Evolutionary conservation across 495 filamentous ascomycete genomes (phyloP).

Genomic region (Penicillium lividum): DNA sequence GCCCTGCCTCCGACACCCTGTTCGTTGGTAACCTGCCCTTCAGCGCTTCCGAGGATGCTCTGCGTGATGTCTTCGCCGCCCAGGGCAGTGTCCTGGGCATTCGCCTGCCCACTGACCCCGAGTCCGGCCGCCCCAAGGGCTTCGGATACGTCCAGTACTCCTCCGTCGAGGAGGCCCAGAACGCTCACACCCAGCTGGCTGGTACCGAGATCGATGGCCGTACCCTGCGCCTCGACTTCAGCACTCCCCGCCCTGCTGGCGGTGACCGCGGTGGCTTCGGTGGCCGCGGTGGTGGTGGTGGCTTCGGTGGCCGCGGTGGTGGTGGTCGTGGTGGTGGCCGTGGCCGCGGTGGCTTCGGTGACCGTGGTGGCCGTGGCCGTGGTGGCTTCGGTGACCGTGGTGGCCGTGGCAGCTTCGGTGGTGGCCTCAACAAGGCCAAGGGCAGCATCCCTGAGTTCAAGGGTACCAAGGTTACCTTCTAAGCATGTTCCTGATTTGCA

Average conservation of each 20-base stretch:
- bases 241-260: slow-evolving; percentile 66
- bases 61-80: slow-evolving; percentile 73
- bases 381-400: slow-evolving; percentile 57
- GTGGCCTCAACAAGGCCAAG: slow-evolving; percentile 57
- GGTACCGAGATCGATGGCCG: slow-evolving; percentile 79
- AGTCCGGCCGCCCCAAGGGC: slow-evolving; percentile 85
- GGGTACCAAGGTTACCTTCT: slow-evolving; percentile 91
- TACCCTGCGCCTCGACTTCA: slow-evolving; percentile 85
- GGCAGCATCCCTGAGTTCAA: slow-evolving; percentile 82
- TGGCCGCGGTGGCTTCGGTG: slow-evolving; percentile 49
- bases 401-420: slow-evolving; percentile 17
- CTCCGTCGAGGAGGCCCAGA: slow-evolving; percentile 82
- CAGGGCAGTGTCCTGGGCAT: slow-evolving; percentile 72
- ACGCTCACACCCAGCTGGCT: slow-evolving; percentile 70
- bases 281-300: slow-evolving; percentile 50
- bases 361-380: slow-evolving; percentile 55
- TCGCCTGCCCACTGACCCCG: slow-evolving; percentile 86
- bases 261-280: slow-evolving; percentile 47
- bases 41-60: slow-evolving; percentile 72
- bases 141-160: slow-evolving; percentile 90
- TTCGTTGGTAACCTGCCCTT: slow-evolving; percentile 94
- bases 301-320: slow-evolving; percentile 56
- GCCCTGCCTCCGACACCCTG: slow-evolving; percentile 78
- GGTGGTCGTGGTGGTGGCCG: slow-evolving; percentile 51
- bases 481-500: slow-evolving; percentile 35